Evolutionary conservation across 371 early-diverging fungal genomes (phyloP).

Genomic region (Cokeromyces recurvatus): DNA sequence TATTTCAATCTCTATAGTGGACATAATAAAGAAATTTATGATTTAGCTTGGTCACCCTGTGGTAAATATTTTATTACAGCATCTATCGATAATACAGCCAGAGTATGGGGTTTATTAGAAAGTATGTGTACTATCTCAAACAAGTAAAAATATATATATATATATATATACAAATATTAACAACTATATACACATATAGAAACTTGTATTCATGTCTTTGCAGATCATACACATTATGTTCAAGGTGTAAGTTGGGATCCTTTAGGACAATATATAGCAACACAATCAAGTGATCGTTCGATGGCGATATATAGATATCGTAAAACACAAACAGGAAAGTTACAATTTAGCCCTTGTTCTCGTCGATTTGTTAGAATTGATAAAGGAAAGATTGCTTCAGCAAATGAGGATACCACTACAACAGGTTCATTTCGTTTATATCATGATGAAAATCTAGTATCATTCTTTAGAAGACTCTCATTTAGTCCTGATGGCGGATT

Average conservation of each 20-base stretch:
- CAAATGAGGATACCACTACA: conserved; percentile 1
- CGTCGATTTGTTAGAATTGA: conserved; percentile 18
- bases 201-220: conserved; percentile 71
- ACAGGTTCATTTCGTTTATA: conserved; percentile 51
- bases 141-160: background rate
- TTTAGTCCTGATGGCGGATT: conserved; percentile 91
- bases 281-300: conserved; percentile 91
- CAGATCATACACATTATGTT: conserved; percentile 89
- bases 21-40: conserved; percentile 78
- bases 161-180: no score
- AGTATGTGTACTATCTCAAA: conserved; percentile 37
- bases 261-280: conserved; percentile 76
- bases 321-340: conserved; percentile 14
- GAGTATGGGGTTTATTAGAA: conserved; percentile 81
- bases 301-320: conserved; percentile 43
- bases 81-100: conserved; percentile 88
- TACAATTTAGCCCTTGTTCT: conserved; percentile 20
- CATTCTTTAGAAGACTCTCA: conserved; percentile 87
- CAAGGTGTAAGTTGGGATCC: conserved; percentile 98
- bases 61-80: conserved; percentile 84
- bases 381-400: conserved; percentile 15
- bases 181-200: no score
- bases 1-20: conserved; percentile 26
- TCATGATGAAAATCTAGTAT: conserved; percentile 84
- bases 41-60: conserved; percentile 94